phyloP scores from a whole-genome alignment of 345 rosid genomes.

The Eucalyptus dawsonii region DNA sequence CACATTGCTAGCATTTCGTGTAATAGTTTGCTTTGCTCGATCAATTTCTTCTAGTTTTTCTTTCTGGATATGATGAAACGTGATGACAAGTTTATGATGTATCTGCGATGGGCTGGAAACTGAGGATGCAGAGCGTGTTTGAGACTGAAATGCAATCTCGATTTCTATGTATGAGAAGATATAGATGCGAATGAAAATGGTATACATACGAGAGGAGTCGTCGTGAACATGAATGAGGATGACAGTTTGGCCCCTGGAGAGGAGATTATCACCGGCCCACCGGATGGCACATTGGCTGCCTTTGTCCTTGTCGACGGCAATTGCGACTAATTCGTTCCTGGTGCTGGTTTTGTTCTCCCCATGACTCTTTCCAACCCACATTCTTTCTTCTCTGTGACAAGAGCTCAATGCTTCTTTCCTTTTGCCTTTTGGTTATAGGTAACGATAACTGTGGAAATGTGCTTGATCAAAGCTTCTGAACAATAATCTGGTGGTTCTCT shows the following conservation, averaged over 20 bases:
- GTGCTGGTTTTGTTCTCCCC: conserved; percentile 15
- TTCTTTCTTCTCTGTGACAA: background rate
- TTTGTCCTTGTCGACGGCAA: conserved; percentile 82
- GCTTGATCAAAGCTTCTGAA: background rate
- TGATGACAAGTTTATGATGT: background rate
- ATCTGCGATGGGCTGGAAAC: background rate
- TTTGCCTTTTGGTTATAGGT: background rate
- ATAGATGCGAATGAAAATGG: background rate
- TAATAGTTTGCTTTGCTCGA: background rate
- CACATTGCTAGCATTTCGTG: background rate
- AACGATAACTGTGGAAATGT: background rate
- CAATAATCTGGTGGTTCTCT: background rate
- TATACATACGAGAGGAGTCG: background rate
- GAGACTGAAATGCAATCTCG: background rate
- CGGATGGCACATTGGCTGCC: conserved; percentile 68
- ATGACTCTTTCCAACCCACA: conserved; percentile 11
- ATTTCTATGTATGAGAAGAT: background rate
- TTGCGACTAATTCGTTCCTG: conserved; percentile 54
- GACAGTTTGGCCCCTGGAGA: conserved; percentile 50
- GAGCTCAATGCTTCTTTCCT: background rate
- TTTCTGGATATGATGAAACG: background rate
- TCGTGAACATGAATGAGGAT: conserved; percentile 55
- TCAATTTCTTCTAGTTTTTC: background rate
- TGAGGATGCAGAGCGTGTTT: background rate
- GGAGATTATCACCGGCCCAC: conserved; percentile 75